Base-by-base conservation (phyloP, 306 rosid species). In the Arachis hypogaea region DNA sequence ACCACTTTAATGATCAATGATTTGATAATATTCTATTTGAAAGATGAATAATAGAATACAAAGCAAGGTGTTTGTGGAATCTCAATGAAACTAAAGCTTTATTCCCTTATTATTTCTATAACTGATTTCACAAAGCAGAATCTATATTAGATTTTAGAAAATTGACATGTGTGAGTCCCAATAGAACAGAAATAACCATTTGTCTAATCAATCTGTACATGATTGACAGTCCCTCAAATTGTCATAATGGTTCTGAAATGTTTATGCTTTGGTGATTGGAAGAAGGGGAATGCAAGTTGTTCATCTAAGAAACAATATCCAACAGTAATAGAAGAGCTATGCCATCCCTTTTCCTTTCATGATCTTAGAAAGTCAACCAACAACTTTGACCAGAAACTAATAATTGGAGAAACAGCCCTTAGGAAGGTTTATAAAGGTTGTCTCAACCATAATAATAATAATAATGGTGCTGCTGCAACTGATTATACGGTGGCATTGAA, bases 311-410 rank as follows among this genome's bases (percentile, higher is more conserved):
- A 11, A 46, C 52, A 8, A 7, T 55, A 55, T 51, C 59, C 71
- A 57, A 54, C 78, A 2, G 30, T 68, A 0, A 46, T 77, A 10
- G 72, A 81, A 60, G 63, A 65, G 46, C 8, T 74, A 2, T 78
- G 84, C 12, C 79, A n/a, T 14, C 69, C 6, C 3, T 83, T 83
- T 62, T 75, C 79, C 7, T 56, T 71, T 1, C 36, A 36, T 0
- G 73, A 79, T 67, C 45, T 83, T 5, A 60, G n/a, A 14, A 79
- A 60, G 42, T 57, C 69, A 3, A 83, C 81, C n/a, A 33, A 61
- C 9, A 56, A 79, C 77, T 83, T 83, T 6, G 70, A 75, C 38
- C 5, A 9, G 12, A 40, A 40, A 2, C 18, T 0, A 5, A 0
- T 7, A 28, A 7, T 75, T 10, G 62, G 69, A 18, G 0, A 0